Base-by-base conservation (phyloP, 2,329 filamentous ascomycete genomes). In the Diaporthe amygdali region DNA sequence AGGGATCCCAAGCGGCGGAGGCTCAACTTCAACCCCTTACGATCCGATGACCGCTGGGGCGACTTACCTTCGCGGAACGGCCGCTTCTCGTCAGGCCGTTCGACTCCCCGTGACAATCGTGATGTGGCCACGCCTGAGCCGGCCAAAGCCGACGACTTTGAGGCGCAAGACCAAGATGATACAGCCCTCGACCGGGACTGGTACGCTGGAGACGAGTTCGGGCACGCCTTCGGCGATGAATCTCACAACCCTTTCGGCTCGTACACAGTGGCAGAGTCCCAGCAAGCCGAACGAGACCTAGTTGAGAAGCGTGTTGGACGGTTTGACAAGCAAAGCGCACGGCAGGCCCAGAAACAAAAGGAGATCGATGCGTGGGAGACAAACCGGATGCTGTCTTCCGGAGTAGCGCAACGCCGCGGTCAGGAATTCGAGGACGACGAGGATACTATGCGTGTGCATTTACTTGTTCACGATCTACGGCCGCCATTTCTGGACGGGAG, bases 301-400 rank as follows among this genome's bases (percentile, higher is more conserved):
- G 87, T 91, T 10, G 94, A 97, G 81, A 96, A 94, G 86, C 96
- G 96, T 84, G 87, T 91, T 6, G 91, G 88, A 66, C 91, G 89
- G 76, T 89, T 86, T 77, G 89, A 85, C 68, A 87, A 90, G 5
- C 87, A 93, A 79, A 94, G 90, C 78, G 93, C 93, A 54, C 89
- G 93, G 64, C 91, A 92, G 72, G 87, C 94, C 71, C 94, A 97
- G 82, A 94, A 95, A 76, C 94, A 97, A 80, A 95, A 93, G 79
- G 96, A 99, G 79, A 95, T 96, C 52, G 96, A 99, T 82, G 96
- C 95, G 0, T 99, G 96, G 96, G 97, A 99, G 82, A 96, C 96
- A 20, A 99, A 99, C 80, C 93, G 96, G 71, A 98, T 99, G 96
- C 87, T 99, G 72, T 96, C 95, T 1, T 98, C 95, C 25, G 96